Evolutionary conservation across 495 filamentous ascomycete genomes (phyloP), one percentile per base, ranked within the genome.

Genomic region (Lasiosphaeriaceae sp.): DNA sequence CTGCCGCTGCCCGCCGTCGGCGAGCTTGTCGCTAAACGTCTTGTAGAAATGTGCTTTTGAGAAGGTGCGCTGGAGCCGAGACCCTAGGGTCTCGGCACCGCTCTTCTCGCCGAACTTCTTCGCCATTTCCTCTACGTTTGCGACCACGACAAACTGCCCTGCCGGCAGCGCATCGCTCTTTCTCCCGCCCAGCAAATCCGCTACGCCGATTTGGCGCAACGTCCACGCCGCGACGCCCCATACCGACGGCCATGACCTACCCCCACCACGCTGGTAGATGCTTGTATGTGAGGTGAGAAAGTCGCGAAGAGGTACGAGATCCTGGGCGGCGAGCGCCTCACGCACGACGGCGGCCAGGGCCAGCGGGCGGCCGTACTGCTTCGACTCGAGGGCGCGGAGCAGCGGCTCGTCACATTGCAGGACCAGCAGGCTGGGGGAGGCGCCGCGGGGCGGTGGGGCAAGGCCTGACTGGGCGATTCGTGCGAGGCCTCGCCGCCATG

Each of bases 351-450:
- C 80, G 2, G 86, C 87, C 2, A 98, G 73, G 8, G 87, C 90
- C n/a, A 93, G 77, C 19, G 94, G 94, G 21, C 85, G 79, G 19
- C 94, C 95, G 75, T 82, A 95, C 67, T 95, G 86, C 46, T 83
- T 80, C 16, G 79, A 85, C 63, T 92, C 87, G 58, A 98, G 73
- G 17, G 84, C 85, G 29, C 81, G 78, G 14, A 88, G 66, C 1
- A 98, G 78, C 29, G 81, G 76, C 44, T 90, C 84, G 64, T 89
- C 86, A 20, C 87, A 80, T 29, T 78, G 76, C 9, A 98, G 69
- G 9, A 83, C 77, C 20, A 97, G 73, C 17, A 78, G 77, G 61
- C 80, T 80, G 17, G 66, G 63, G 0, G 66, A 57, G 1, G 66
- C 49, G 17, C 67, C 70, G 20, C 68, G 69, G 5, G 89, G 76